Evolutionary conservation across 345 rosid genomes (phyloP), one percentile per base, ranked within the genome.

Genomic region (Moricandia arvensis): DNA sequence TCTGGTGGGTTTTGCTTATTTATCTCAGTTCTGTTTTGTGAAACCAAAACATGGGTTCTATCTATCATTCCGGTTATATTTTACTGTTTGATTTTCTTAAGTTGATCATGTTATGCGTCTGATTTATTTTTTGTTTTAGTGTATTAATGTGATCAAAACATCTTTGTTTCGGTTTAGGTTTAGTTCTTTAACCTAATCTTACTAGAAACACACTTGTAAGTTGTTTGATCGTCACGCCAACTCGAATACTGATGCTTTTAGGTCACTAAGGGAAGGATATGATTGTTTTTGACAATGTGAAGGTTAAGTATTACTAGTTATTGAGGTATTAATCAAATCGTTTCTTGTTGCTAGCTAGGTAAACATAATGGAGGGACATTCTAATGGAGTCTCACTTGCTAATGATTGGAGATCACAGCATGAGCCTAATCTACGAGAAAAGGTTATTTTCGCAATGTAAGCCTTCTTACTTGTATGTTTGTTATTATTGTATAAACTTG

Each of bases 331-430:
- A 27, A 21, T 58, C 53, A n/a, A 17, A 45, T 45, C 53, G 17
- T 21, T 11, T 43, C 2, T 64, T 54, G 63, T 66, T 33, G 2
- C 4, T 59, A 30, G 34, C 7, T 45, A 45, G 62, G 7, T 61
- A 69, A 62, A 57, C 59, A 21, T 49, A 43, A 81, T 86, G 88
- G 88, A 84, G 58, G 62, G 31, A 38, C 76, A 68, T 62, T 49
- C 63, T 63, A 80, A 66, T 62, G 86, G 80, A 12, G 87, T 84
- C 61, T 78, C 89, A 49, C 82, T 12, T 7, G 49, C 82, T 15
- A 81, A 80, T 74, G 89, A 90, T 72, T 86, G 97, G 96, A 89
- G 86, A 90, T 68, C 78, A 45, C 86, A 85, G 16, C 65, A 83
- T 82, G 84, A 57, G 18, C 66, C 75, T 11, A 86, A 84, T 2